These are phyloP conservation scores for Fistulina hepatica DNA, from an alignment of 1,284 basidiomycete species.

Conservation along the genomic window DNA sequence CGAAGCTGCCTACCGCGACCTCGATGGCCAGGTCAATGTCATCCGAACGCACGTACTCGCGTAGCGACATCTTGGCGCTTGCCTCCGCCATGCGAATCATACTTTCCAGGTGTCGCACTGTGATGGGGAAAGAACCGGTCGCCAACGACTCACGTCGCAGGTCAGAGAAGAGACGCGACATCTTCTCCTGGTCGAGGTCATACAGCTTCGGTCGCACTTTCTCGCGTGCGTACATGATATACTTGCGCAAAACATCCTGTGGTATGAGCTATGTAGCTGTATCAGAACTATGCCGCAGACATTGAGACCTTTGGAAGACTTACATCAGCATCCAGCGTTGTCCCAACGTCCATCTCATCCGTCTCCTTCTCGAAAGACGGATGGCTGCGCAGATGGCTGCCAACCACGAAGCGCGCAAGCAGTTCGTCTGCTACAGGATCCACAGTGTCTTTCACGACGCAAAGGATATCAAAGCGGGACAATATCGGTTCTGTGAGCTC, in stretches of 20 bases:
- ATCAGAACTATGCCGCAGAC: too few relatives aligned
- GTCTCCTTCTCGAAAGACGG: constrained; percentile 80
- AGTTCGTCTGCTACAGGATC: constrained; percentile 97
- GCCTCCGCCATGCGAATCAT: constrained; percentile 99
- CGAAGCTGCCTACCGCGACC: constrained; percentile 90
- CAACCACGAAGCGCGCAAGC: constrained; percentile 94
- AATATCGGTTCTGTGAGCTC: constrained; percentile 97
- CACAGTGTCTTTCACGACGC: constrained; percentile 95
- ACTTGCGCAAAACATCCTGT: constrained; percentile 95
- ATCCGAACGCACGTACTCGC: constrained; percentile 92
- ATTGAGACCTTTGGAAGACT: constrained; percentile 22
- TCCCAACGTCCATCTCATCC: constrained; percentile 85
- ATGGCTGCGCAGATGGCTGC: constrained; percentile 89
- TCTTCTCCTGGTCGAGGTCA: constrained; percentile 93
- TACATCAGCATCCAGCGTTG: constrained; percentile 86
- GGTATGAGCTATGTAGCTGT: constrained; percentile 68
- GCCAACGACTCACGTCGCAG: constrained; percentile 91
- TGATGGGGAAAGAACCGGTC: constrained; percentile 97
- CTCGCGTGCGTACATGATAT: constrained; percentile 98
- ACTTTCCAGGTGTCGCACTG: constrained; percentile 94
- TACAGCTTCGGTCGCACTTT: constrained; percentile 87
- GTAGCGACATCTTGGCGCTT: constrained; percentile 94
- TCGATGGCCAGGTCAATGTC: constrained; percentile 97
- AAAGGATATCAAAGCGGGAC: constrained; percentile 97
- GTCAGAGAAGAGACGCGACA: constrained; percentile 92